A percentile compares a stretch with the other conserved stretches of the same genome.
Evolutionary conservation across 805 yeast genomes (phyloP).

Genomic region (Ogataea pignaliae): DNA sequence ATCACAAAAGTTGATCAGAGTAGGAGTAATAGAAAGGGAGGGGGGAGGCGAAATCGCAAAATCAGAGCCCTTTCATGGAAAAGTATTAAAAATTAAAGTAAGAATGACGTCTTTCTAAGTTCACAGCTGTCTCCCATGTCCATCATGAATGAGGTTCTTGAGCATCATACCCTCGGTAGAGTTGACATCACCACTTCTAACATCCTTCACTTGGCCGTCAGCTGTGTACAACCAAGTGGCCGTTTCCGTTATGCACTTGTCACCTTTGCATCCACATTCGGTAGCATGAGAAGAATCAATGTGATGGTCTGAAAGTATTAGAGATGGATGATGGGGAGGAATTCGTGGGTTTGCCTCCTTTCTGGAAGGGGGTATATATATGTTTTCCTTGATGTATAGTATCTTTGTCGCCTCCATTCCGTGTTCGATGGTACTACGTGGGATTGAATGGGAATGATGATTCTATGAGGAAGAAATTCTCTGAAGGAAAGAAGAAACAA

Average conservation of each 20-base stretch:
- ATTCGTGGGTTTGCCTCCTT: constrained; percentile 19
- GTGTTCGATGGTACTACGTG: neutral
- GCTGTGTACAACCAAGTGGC: constrained; percentile 34
- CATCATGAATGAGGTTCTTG: constrained; percentile 19
- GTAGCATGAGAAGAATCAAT: constrained; percentile 23
- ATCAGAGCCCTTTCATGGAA: too few species aligned
- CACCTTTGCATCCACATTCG: constrained; percentile 33
- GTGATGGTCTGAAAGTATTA: constrained; percentile 30
- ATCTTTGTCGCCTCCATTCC: constrained; percentile 31
- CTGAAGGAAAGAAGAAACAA: too few species aligned
- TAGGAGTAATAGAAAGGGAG: too few species aligned
- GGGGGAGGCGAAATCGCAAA: too few species aligned
- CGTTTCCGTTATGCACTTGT: constrained; percentile 28
- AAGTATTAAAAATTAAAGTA: too few species aligned
- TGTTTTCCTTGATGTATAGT: constrained; percentile 26
- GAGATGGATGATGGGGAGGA: constrained; percentile 32
- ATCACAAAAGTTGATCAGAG: too few species aligned
- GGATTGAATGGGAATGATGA: too few species aligned
- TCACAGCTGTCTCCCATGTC: constrained; percentile 13
- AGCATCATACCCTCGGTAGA: constrained; percentile 28
- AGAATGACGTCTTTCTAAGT: too few species aligned
- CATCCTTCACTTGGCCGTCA: constrained; percentile 29
- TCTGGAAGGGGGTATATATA: constrained; percentile 29
- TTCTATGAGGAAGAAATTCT: too few species aligned
- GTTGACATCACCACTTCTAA: constrained; percentile 17